phyloP scores from a whole-genome alignment of 176 grass and related monocot genomes.

The Hordeum marinum region DNA sequence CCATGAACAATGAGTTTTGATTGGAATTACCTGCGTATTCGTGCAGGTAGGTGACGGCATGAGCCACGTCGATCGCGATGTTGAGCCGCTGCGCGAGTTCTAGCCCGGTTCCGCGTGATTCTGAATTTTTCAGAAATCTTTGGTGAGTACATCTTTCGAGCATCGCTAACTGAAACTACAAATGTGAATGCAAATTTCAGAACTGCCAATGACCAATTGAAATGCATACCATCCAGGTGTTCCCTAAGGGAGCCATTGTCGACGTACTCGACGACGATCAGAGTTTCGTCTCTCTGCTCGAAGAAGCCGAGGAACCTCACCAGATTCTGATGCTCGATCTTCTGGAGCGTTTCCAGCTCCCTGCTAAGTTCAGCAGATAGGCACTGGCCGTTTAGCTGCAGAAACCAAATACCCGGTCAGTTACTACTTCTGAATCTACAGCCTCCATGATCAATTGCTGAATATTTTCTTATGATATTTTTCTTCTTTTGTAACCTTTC shows the following conservation, averaged over 20 bases:
- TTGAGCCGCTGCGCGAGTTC: conserved; percentile 43
- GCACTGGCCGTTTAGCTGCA: conserved; percentile 1
- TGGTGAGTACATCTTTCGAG: not conserved
- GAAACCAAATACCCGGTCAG: not conserved
- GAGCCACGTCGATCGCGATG: conserved; percentile 38
- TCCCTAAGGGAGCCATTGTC: conserved; percentile 41
- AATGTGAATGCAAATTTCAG: not conserved
- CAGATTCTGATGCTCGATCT: conserved; percentile 33
- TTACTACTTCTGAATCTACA: not conserved
- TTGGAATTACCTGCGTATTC: conserved; percentile 18
- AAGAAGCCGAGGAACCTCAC: conserved; percentile 33
- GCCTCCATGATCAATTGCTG: not conserved
- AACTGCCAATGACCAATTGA: not conserved
- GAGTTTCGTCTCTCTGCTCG: not conserved
- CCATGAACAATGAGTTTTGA: not conserved
- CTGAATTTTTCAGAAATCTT: conserved; percentile 14
- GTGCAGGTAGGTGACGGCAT: conserved; percentile 47
- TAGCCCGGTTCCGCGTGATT: conserved; percentile 37
- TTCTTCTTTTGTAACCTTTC: not conserved
- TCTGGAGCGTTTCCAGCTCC: conserved; percentile 37
- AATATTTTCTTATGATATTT: not conserved
- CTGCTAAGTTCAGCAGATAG: conserved; percentile 14
- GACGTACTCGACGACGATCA: conserved; percentile 26
- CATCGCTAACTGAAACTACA: not conserved
- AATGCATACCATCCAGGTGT: conserved; percentile 34